These are phyloP conservation scores for Colletotrichum sp. DNA, from an alignment of 2,329 filamentous ascomycete species.

Conservation along the genomic window DNA sequence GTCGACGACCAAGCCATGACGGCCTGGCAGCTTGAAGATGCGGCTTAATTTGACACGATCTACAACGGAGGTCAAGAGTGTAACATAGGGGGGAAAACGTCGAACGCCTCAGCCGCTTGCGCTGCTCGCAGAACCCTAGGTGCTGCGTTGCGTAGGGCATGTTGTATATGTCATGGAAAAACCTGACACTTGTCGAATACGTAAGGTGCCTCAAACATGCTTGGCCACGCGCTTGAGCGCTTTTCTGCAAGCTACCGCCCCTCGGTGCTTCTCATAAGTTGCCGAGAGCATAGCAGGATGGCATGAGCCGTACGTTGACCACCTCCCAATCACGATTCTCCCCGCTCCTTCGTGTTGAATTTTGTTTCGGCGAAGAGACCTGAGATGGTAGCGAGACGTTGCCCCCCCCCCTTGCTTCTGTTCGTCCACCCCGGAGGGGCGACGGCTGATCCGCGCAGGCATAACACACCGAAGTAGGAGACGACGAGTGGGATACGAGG, in stretches of 20 bases:
- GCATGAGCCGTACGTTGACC: background rate
- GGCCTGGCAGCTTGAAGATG: background rate
- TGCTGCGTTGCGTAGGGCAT: background rate
- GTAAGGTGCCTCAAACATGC: background rate
- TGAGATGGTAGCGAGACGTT: background rate
- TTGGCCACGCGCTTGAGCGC: background rate
- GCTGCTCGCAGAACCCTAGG: background rate
- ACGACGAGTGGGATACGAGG: slow-evolving; percentile 2
- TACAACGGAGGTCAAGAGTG: background rate
- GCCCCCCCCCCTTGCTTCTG: background rate
- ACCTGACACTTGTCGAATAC: background rate
- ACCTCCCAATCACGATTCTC: background rate
- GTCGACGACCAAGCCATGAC: background rate
- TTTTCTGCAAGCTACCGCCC: background rate
- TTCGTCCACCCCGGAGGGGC: background rate
- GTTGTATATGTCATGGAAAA: background rate
- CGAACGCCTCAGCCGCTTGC: background rate
- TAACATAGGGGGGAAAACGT: background rate
- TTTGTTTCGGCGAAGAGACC: background rate
- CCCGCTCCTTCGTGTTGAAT: background rate
- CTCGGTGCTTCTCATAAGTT: background rate
- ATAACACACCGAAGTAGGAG: slow-evolving; percentile 2
- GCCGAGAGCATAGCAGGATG: background rate
- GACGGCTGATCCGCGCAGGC: slow-evolving; percentile 8
- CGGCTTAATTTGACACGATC: background rate